phyloP scores from a whole-genome alignment of 1,139 yeast species.

The Wickerhamomyces sp. region DNA sequence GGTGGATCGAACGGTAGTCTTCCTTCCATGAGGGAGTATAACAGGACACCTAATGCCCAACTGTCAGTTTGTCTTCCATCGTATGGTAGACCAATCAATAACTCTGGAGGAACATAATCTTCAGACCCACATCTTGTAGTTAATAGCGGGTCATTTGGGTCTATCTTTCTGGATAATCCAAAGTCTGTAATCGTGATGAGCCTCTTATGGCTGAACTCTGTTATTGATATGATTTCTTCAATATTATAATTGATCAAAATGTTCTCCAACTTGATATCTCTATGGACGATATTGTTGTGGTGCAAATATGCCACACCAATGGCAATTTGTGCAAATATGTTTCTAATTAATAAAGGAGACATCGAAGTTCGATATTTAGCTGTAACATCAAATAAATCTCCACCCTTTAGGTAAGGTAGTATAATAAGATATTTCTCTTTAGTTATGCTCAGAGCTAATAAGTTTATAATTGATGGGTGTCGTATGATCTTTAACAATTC shows the following conservation, averaged over 20 bases:
- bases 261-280: slow-evolving; percentile 87
- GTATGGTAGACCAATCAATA: slow-evolving; percentile 83
- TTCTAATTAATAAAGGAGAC: slow-evolving; percentile 45
- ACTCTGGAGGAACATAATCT: slow-evolving; percentile 92
- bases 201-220: slow-evolving; percentile 25
- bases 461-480: slow-evolving; percentile 40
- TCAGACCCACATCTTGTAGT: slow-evolving; percentile 93
- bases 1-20: slow-evolving; percentile 86
- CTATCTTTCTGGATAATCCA: slow-evolving; percentile 74
- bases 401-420: slow-evolving; percentile 77
- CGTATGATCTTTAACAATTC: slow-evolving; percentile 46
- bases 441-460: slow-evolving; percentile 32
- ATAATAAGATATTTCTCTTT: slow-evolving; percentile 44
- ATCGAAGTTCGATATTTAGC: slow-evolving; percentile 35
- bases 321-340: slow-evolving; percentile 66
- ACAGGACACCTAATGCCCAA: slow-evolving; percentile 92
- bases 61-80: slow-evolving; percentile 88
- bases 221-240: slow-evolving; percentile 27
- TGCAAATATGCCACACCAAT: slow-evolving; percentile 76
- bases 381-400: slow-evolving; percentile 71
- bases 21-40: slow-evolving; percentile 78
- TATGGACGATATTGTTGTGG: slow-evolving; percentile 61
- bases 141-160: slow-evolving; percentile 54
- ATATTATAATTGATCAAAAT: slow-evolving; percentile 46
- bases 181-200: slow-evolving; percentile 76